Conservation (phyloP, 192 early-diverging fungal species). For the Coemansia asiatica region DNA sequence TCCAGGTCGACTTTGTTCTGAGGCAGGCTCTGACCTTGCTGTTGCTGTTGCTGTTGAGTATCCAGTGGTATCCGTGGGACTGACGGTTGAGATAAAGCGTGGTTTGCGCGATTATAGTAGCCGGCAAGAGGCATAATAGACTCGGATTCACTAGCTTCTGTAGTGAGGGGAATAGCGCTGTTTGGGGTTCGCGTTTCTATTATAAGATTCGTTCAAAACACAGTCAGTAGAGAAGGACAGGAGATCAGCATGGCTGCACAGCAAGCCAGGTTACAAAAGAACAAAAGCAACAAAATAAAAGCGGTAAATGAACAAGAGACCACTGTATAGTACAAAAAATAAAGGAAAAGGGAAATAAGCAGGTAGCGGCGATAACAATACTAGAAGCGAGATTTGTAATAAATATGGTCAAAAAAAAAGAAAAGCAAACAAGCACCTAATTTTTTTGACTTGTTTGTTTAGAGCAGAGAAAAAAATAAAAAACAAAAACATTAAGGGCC, state of each 20-base stretch:
- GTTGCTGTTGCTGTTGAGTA: background rate
- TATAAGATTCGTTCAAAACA: background rate
- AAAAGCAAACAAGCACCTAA: background rate
- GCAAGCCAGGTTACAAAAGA: background rate
- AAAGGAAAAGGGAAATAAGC: no score
- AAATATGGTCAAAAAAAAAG: background rate
- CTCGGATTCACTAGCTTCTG: background rate
- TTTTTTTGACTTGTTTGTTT: constrained; percentile 1
- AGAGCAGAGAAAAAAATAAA: background rate
- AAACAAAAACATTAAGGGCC: background rate
- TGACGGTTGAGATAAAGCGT: background rate
- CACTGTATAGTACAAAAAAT: no score
- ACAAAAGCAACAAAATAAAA: background rate
- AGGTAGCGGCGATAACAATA: no score
- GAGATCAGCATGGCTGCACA: background rate
- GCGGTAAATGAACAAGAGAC: background rate
- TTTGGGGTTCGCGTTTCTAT: background rate
- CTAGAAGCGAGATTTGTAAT: no score
- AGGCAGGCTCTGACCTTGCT: background rate
- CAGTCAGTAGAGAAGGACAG: background rate
- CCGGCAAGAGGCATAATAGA: background rate
- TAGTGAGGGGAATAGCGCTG: background rate
- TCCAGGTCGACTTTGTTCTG: background rate
- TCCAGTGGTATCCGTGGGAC: constrained; percentile 6
- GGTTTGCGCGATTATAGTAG: background rate